phyloP scores from a whole-genome alignment of 768 basidiomycete genomes.

The Exidia glandulosa region DNA sequence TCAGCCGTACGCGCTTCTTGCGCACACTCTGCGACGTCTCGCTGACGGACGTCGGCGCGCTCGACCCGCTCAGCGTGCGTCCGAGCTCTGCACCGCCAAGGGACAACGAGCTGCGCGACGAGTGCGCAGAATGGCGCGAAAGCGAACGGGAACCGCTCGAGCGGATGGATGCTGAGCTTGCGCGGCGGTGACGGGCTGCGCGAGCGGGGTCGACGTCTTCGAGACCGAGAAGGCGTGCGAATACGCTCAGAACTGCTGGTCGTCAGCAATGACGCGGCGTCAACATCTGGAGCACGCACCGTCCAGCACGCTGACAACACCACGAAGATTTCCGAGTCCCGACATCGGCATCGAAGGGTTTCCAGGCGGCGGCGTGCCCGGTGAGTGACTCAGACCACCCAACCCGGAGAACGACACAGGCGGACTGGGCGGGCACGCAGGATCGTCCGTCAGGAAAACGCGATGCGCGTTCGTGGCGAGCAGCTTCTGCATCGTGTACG shows the following conservation, averaged over 20 bases:
- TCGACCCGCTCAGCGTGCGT: neutral
- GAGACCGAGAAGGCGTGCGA: constrained; percentile 64
- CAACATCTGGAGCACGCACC: too few species aligned
- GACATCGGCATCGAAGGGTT: constrained; percentile 15
- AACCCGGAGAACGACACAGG: neutral
- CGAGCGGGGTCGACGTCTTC: constrained; percentile 64
- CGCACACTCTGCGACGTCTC: neutral
- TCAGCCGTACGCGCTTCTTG: neutral
- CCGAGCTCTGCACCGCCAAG: neutral
- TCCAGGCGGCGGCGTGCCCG: constrained; percentile 13
- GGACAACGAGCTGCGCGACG: neutral
- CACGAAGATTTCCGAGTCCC: constrained; percentile 19
- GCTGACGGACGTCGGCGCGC: neutral
- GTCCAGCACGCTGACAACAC: constrained; percentile 76
- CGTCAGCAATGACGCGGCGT: too few species aligned
- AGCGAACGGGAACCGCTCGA: neutral
- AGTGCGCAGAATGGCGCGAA: too few species aligned
- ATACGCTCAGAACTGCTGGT: constrained; percentile 76
- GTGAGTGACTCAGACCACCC: constrained; percentile 26
- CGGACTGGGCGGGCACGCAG: constrained; percentile 11
- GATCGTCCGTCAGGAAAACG: constrained; percentile 64
- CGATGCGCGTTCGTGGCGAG: constrained; percentile 75
- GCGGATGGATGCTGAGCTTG: constrained; percentile 48
- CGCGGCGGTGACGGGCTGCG: constrained; percentile 70
- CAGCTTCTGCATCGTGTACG: constrained; percentile 68